Conservation (phyloP, 2,329 filamentous ascomycete species). For the Bimuria novae-zelandiae region DNA sequence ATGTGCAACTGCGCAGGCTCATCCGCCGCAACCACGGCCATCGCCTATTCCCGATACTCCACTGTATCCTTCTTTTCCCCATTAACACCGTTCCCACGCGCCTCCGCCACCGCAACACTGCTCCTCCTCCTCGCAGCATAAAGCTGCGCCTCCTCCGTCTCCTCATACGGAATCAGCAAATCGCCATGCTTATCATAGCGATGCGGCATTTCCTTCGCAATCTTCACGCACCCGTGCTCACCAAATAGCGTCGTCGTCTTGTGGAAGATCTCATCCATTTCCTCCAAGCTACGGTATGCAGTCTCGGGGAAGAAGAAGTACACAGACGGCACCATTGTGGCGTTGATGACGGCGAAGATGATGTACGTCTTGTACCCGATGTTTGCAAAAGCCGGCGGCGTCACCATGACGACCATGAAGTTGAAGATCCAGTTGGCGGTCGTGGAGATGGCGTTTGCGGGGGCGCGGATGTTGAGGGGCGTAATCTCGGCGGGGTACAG, state of each 20-base stretch:
- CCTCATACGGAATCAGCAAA: constrained; percentile 58
- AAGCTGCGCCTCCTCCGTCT: constrained; percentile 41
- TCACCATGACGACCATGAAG: constrained; percentile 70
- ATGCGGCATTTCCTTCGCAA: constrained; percentile 57
- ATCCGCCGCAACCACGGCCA: not conserved
- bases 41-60: too few species aligned
- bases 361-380: constrained; percentile 62
- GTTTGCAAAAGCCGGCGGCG: constrained; percentile 62
- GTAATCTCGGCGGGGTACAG: constrained; percentile 74
- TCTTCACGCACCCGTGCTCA: constrained; percentile 46
- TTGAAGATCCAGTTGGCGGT: constrained; percentile 82
- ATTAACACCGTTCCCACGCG: not conserved
- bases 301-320: constrained; percentile 68
- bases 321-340: constrained; percentile 59
- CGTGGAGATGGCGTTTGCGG: constrained; percentile 84
- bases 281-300: constrained; percentile 51
- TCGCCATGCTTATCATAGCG: constrained; percentile 64
- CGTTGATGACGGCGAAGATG: constrained; percentile 62
- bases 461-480: constrained; percentile 84
- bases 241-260: constrained; percentile 57
- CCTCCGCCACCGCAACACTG: constrained; percentile 16
- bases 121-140: constrained; percentile 35
- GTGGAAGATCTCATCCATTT: constrained; percentile 65
- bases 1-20: constrained; percentile 7
- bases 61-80: not conserved